Evolutionary conservation across 192 early-diverging fungal genomes (phyloP).

Genomic region (Tieghemiomyces parasiticus): DNA sequence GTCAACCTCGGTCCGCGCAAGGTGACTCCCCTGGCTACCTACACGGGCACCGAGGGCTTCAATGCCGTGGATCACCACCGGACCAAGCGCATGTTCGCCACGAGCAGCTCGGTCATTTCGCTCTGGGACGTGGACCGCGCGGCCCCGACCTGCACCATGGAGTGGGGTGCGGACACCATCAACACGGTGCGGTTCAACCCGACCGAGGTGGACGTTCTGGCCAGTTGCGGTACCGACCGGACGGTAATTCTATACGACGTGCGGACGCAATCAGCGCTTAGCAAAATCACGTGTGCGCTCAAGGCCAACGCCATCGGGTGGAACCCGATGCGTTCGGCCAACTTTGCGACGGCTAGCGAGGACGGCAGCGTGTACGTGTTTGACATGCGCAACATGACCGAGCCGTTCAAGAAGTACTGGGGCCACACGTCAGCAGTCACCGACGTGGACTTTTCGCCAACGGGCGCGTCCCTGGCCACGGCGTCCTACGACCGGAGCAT

Average conservation of each 20-base stretch:
- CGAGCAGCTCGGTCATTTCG: constrained; percentile 69
- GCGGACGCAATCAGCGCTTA: constrained; percentile 70
- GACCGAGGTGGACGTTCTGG: constrained; percentile 85
- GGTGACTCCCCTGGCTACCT: constrained; percentile 54
- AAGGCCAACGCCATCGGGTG: constrained; percentile 92
- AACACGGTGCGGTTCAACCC: constrained; percentile 94
- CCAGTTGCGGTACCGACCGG: constrained; percentile 85
- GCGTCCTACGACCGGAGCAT: constrained; percentile 92
- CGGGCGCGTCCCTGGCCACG: constrained; percentile 89
- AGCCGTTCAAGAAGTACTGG: constrained; percentile 73
- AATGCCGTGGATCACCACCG: constrained; percentile 88
- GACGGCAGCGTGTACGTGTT: constrained; percentile 96
- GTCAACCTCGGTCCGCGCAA: background rate
- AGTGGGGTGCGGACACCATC: constrained; percentile 92
- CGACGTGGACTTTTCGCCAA: constrained; percentile 96
- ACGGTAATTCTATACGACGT: constrained; percentile 91
- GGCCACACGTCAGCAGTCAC: constrained; percentile 96
- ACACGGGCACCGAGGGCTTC: constrained; percentile 61
- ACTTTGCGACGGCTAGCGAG: constrained; percentile 88
- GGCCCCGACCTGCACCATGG: constrained; percentile 66
- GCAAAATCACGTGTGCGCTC: constrained; percentile 70
- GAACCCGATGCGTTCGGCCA: constrained; percentile 99
- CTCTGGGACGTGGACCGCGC: constrained; percentile 86
- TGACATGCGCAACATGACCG: constrained; percentile 92
- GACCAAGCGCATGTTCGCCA: constrained; percentile 67